Base-by-base conservation (phyloP, 345 rosid genomes). In the Eutrema heterophyllum region DNA sequence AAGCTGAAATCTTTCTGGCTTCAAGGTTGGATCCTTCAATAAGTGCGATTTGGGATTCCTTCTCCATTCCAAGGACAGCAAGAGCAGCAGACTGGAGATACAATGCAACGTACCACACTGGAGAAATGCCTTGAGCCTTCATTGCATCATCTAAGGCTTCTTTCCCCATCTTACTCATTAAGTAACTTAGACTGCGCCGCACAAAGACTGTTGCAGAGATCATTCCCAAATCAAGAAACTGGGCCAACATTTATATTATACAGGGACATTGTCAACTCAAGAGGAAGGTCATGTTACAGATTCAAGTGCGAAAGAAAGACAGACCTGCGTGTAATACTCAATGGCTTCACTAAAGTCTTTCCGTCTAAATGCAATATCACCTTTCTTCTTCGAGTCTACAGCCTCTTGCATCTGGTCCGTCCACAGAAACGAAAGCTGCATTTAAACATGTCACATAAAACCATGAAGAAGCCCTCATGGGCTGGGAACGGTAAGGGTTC, bases 341-440 rank as follows among this genome's bases (percentile, higher is more conserved):
- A 83, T 80, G 16, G 89, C 88, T 70, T 84, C 82, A 43, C 79
- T 82, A 50, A 87, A 86, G 68, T 90, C 90, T 85, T 84, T 90
- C 70, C 79, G 88, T 56, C 82, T 86, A 76, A 90, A 92, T 71
- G 93, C 96, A 64, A 38, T 62, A 72, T 92, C 96, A 8, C 93
- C 98, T 76, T 90, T 92, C 71, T 86, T 90, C 90, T 86, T 90
- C n/a, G 86, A 90, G 74, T 82, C 78, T 68, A 88, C 79, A 5
- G 93, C 91, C 65, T 90, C 98, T 75, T 90, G 93, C 95, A 88
- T 88, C 60, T 90, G 89, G 78, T 83, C 82, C 62, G 96, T 90
- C 95, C 91, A 90, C 90, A 86, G 84, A 81, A 90, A 90, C 15
- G 96, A 92, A 27, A 92, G 86, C 96, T 93, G 85, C 83, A 78